Base-by-base conservation (phyloP, 371 early-diverging fungal genomes). In the Mucor sp. region DNA sequence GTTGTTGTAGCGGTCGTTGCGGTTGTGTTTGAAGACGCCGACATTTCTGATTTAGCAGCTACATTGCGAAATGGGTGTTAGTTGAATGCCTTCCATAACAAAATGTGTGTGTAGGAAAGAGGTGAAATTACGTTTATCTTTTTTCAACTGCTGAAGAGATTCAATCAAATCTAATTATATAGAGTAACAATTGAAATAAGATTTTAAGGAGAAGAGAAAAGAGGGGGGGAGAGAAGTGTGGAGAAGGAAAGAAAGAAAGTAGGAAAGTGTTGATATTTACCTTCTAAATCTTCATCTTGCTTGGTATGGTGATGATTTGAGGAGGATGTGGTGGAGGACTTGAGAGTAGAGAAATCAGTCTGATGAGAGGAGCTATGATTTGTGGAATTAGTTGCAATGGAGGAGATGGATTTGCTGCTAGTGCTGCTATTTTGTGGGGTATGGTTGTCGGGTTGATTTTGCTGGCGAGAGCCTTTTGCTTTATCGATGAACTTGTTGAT, bases 401-500 rank as follows among this genome's bases (percentile, higher is more conserved):
- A 60, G n/a, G 64, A 56, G 32, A 21, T 56, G 27, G 57, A 56
- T 41, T 27, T 58, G 17, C 27, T 39, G 43, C 39, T 63, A 6
- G 25, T 33, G 55, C 12, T 63, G n/a, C 56, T 56, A 56, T 44
- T 64, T 32, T 39, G 58, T 60, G 47, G 50, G 47, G 37, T 59
- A 59, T 58, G 44, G 19, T 44, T 47, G 35, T 63, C 63, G 19
- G 63, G 9, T 27, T 63, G 65, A n/a, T 14, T 30, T 30, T 48
- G 30, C 21, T 67, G 64, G 37, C 65, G 65, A 63, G 70, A 61
- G 19, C 63, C 60, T 59, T 67, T 71, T n/a, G 71, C 71, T 43
- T 67, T 71, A 35, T 71, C 71, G 14, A 71, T 71, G 47, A 71
- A 62, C 44, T 71, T 71, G 55, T 71, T 71, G 23, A 71, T 58